Conservation (phyloP, 495 filamentous ascomycete genomes). For the Neurospora tetraspora region DNA sequence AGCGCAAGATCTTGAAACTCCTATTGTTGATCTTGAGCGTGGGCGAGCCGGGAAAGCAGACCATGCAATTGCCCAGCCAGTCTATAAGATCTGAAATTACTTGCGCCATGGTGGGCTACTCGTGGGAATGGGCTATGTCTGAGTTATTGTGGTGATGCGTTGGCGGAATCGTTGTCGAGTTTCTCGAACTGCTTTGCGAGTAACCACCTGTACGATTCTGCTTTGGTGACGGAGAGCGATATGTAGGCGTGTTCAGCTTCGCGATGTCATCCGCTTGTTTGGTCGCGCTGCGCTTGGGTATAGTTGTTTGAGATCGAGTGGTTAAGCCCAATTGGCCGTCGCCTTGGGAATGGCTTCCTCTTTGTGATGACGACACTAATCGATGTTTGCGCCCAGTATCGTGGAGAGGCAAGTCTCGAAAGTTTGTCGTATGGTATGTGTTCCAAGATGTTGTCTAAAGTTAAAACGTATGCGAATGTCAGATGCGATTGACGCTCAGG, state of each 20-base stretch:
- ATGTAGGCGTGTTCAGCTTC: background rate
- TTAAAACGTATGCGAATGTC: background rate
- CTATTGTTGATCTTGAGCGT: conserved; percentile 91
- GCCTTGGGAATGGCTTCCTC: background rate
- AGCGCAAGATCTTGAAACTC: conserved; percentile 86
- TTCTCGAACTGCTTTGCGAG: background rate
- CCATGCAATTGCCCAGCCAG: conserved; percentile 85
- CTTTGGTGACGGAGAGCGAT: background rate
- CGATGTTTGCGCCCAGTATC: background rate
- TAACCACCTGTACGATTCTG: background rate
- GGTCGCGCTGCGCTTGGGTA: background rate
- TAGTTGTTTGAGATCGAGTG: background rate
- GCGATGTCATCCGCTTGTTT: background rate
- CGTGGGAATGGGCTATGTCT: background rate
- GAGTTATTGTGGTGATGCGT: background rate
- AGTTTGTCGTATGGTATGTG: background rate
- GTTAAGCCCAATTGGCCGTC: background rate
- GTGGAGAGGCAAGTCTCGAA: background rate
- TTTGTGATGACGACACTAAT: background rate
- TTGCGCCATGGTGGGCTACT: conserved; percentile 55
- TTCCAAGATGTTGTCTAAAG: background rate
- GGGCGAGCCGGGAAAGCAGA: conserved; percentile 88
- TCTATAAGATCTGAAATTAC: conserved; percentile 82
- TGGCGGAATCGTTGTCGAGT: background rate
- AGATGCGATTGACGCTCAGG: background rate